Percentiles rank a stretch among this genome's conserved stretches.
phyloP scores from a whole-genome alignment of 371 early-diverging fungal species.

The Lichtheimia corymbifera region DNA sequence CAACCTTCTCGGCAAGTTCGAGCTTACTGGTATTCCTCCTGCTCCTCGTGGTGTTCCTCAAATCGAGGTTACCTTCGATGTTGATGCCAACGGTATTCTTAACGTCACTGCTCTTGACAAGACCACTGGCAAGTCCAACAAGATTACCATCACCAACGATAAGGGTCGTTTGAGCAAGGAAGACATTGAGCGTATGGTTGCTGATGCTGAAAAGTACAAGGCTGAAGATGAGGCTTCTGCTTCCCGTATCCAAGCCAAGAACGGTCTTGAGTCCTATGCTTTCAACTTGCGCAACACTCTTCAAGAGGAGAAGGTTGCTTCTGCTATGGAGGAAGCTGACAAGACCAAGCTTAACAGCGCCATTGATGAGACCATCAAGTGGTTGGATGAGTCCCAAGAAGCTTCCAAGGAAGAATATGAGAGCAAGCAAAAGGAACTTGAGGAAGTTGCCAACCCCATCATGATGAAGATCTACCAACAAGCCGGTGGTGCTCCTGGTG shows the following conservation, averaged over 20 bases:
- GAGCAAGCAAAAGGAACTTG: slow-evolving; percentile 91
- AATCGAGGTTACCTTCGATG: slow-evolving; percentile 92
- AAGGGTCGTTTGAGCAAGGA: slow-evolving; percentile 85
- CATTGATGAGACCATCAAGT: slow-evolving; percentile 84
- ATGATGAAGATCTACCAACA: slow-evolving; percentile 86
- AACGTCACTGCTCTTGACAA: slow-evolving; percentile 93
- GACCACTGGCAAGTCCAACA: slow-evolving; percentile 85
- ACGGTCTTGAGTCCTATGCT: slow-evolving; percentile 85
- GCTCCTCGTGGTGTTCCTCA: slow-evolving; percentile 91
- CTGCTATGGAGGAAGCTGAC: slow-evolving; percentile 80
- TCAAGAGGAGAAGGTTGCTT: slow-evolving; percentile 77
- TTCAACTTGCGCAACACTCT: slow-evolving; percentile 87
- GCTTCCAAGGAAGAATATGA: slow-evolving; percentile 96
- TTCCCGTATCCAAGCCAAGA: slow-evolving; percentile 81
- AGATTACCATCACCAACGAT: slow-evolving; percentile 93
- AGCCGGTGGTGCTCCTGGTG: slow-evolving; percentile 56
- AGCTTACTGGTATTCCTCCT: slow-evolving; percentile 85
- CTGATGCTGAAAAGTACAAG: slow-evolving; percentile 88
- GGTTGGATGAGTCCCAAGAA: slow-evolving; percentile 87
- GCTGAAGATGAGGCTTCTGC: slow-evolving; percentile 83
- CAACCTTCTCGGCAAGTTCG: slow-evolving; percentile 92
- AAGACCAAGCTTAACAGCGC: slow-evolving; percentile 86
- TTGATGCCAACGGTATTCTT: slow-evolving; percentile 94
- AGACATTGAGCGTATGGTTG: slow-evolving; percentile 91
- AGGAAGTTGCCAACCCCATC: slow-evolving; percentile 94